Conservation (phyloP, 148 eudicot genomes). For the Rhododendron vialii region DNA sequence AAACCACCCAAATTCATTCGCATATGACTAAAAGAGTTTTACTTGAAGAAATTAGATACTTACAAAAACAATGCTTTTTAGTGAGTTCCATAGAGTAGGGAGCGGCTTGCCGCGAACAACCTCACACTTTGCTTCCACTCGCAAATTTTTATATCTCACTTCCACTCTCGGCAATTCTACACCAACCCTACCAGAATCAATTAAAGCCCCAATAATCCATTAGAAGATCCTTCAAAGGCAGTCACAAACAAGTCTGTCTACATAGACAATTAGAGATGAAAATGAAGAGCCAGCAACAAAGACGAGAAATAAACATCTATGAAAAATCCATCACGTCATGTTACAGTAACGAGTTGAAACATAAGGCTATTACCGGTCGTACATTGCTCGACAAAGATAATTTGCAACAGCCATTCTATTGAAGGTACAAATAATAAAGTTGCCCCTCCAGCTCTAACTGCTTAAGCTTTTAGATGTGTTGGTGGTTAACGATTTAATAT, state of each 20-base stretch:
- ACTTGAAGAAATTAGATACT: constrained; percentile 14
- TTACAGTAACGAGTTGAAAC: background rate
- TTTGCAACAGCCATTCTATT: background rate
- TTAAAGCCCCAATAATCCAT: background rate
- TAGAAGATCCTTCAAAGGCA: background rate
- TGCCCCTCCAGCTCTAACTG: too few species aligned
- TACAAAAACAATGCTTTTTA: constrained; percentile 56
- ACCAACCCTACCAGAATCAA: constrained; percentile 56
- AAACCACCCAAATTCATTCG: background rate
- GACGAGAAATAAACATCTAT: background rate
- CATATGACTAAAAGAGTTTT: background rate
- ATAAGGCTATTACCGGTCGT: background rate
- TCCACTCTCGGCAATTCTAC: constrained; percentile 62
- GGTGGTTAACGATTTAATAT: too few species aligned
- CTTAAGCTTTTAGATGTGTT: too few species aligned
- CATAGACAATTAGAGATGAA: background rate
- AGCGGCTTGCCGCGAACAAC: constrained; percentile 85
- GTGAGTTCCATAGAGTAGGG: constrained; percentile 84
- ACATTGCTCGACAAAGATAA: background rate
- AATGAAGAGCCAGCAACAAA: background rate
- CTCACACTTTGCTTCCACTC: constrained; percentile 65
- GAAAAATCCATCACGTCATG: background rate
- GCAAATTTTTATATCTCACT: constrained; percentile 59
- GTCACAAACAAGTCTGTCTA: background rate
- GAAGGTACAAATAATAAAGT: too few species aligned